These are phyloP conservation scores for Takashimella koratensis DNA, from an alignment of 1,284 basidiomycete genomes.

Conservation along the genomic window DNA sequence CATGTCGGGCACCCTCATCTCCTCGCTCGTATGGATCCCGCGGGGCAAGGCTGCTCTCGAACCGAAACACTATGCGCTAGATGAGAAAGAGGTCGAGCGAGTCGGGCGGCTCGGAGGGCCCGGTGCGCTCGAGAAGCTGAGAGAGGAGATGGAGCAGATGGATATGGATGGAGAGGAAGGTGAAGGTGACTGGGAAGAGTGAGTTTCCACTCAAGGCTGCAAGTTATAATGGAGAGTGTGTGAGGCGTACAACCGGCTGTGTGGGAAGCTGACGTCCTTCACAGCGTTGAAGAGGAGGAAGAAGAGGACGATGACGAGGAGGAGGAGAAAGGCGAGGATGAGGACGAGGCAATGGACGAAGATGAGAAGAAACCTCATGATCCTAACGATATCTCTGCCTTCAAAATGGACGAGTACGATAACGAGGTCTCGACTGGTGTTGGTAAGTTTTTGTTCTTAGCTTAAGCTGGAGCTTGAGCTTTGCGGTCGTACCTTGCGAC, in stretches of 20 bases:
- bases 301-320: constrained; percentile 54
- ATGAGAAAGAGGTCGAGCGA: constrained; percentile 84
- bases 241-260: no score
- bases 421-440: constrained; percentile 65
- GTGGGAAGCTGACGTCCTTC: constrained; percentile 1
- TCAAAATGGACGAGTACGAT: constrained; percentile 92
- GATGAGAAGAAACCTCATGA: constrained; percentile 46
- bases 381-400: constrained; percentile 78
- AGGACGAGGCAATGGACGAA: constrained; percentile 51
- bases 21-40: constrained; percentile 67
- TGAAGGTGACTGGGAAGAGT: constrained; percentile 70
- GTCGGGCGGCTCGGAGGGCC: constrained; percentile 83
- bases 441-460: constrained; percentile 50
- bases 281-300: constrained; percentile 26
- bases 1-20: constrained; percentile 54
- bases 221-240: no score
- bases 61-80: constrained; percentile 84
- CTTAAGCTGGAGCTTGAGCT: not conserved
- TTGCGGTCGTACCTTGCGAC: not conserved
- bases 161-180: constrained; percentile 53
- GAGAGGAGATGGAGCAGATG: constrained; percentile 70
- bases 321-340: constrained; percentile 44
- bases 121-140: constrained; percentile 76
- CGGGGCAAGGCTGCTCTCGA: constrained; percentile 72
- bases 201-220: constrained; percentile 55